These are phyloP conservation scores for Aspergillus vadensis DNA, from an alignment of 2,329 filamentous ascomycete species.

Conservation along the genomic window DNA sequence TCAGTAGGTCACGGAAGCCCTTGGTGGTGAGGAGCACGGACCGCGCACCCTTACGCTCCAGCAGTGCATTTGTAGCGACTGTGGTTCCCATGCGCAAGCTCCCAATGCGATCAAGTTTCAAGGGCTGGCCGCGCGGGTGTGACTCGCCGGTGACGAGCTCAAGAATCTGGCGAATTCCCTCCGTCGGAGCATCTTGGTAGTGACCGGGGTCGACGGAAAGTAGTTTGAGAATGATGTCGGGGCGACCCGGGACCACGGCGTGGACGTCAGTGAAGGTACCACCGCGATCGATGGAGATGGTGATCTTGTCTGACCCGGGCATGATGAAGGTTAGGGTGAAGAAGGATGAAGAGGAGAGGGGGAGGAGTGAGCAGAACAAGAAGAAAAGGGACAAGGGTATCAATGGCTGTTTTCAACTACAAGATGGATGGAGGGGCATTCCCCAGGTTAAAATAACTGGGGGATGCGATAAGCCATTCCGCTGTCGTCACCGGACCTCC, in stretches of 20 bases:
- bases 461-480: background rate
- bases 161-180: conserved; percentile 77
- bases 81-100: conserved; percentile 89
- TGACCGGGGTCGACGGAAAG: conserved; percentile 44
- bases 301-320: conserved; percentile 29
- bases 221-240: conserved; percentile 44
- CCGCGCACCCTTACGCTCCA: conserved; percentile 86
- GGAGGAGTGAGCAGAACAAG: background rate
- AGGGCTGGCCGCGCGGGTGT: conserved; percentile 37
- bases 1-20: conserved; percentile 82
- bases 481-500: background rate
- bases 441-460: conserved; percentile 18
- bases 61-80: conserved; percentile 84
- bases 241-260: conserved; percentile 39
- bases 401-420: background rate
- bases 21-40: conserved; percentile 85
- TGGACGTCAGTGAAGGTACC: conserved; percentile 46
- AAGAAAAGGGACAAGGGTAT: background rate
- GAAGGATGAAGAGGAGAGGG: background rate
- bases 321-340: conserved; percentile 1
- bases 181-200: conserved; percentile 60
- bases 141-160: conserved; percentile 41
- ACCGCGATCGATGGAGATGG: conserved; percentile 44
- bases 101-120: conserved; percentile 40
- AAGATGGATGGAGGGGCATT: conserved; percentile 9